phyloP scores from a whole-genome alignment of 164 flowering plant species.

The Umbilicus rupestris region DNA sequence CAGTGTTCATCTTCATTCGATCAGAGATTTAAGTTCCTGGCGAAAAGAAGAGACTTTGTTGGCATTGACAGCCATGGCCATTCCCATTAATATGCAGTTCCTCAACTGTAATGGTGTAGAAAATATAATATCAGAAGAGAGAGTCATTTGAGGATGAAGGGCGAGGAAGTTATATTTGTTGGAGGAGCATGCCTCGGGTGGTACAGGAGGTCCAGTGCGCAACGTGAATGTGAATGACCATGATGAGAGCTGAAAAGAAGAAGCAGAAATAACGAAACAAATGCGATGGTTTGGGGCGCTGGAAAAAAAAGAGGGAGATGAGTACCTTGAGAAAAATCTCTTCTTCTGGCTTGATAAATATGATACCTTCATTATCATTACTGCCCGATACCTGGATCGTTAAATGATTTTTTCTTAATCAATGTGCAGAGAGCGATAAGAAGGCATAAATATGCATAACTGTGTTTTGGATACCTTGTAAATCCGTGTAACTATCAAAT shows the following conservation, averaged over 20 bases:
- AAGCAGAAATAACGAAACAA: conserved; percentile 7
- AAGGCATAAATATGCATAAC: conserved; percentile 23
- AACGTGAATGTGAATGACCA: conserved; percentile 70
- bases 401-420: background rate
- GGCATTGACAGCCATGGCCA: conserved; percentile 70
- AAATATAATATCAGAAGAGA: too few relatives aligned
- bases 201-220: conserved; percentile 26
- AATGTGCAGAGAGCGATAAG: conserved; percentile 22
- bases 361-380: conserved; percentile 30
- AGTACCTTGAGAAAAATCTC: conserved; percentile 78
- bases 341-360: conserved; percentile 75
- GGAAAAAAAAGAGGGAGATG: background rate
- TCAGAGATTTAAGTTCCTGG: conserved; percentile 40
- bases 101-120: conserved; percentile 66
- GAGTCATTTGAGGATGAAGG: too few relatives aligned
- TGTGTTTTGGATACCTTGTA: conserved; percentile 43
- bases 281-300: background rate
- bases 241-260: conserved; percentile 49
- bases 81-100: conserved; percentile 47
- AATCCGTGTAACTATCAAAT: conserved; percentile 46
- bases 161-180: background rate
- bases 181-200: conserved; percentile 46
- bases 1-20: too few relatives aligned
- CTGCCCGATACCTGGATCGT: conserved; percentile 19
- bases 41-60: conserved; percentile 43